These are phyloP conservation scores for Cryphonectria nitschkei DNA, from an alignment of 2,329 filamentous ascomycete species.

Conservation along the genomic window DNA sequence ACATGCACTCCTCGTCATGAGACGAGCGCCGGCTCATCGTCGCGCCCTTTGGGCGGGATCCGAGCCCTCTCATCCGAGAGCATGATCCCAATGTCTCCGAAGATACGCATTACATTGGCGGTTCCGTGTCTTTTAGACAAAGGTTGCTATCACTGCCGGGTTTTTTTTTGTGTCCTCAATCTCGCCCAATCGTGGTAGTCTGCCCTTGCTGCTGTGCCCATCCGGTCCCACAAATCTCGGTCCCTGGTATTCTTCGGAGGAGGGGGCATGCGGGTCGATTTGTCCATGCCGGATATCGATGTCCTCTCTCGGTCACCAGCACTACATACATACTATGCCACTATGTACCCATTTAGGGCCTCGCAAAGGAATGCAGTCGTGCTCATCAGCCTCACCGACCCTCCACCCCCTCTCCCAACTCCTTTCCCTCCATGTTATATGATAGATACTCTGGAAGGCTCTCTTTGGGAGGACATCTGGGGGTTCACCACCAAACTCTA, in stretches of 20 bases:
- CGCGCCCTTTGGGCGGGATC: neutral
- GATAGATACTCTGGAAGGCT: neutral
- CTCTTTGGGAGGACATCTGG: neutral
- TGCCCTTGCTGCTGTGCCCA: conserved; percentile 1
- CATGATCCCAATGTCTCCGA: neutral
- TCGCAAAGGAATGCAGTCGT: neutral
- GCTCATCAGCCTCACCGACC: neutral
- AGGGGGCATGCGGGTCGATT: conserved; percentile 10
- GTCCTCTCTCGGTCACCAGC: neutral
- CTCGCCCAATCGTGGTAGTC: conserved; percentile 4
- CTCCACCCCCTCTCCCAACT: too few species aligned
- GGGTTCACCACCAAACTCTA: neutral
- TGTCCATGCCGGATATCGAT: conserved; percentile 4
- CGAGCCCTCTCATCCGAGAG: neutral
- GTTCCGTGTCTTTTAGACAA: neutral
- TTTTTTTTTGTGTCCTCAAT: conserved; percentile 14
- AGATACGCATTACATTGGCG: neutral
- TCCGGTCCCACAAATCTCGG: conserved; percentile 19
- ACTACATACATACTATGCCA: neutral
- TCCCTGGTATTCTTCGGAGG: conserved; percentile 14
- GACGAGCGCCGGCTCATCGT: conserved; percentile 21
- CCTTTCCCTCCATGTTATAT: neutral
- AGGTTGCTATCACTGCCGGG: neutral
- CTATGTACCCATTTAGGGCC: neutral
- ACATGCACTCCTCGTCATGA: conserved; percentile 11